Conservation (phyloP, 2,329 filamentous ascomycete genomes). For the Colletotrichum lentis region DNA sequence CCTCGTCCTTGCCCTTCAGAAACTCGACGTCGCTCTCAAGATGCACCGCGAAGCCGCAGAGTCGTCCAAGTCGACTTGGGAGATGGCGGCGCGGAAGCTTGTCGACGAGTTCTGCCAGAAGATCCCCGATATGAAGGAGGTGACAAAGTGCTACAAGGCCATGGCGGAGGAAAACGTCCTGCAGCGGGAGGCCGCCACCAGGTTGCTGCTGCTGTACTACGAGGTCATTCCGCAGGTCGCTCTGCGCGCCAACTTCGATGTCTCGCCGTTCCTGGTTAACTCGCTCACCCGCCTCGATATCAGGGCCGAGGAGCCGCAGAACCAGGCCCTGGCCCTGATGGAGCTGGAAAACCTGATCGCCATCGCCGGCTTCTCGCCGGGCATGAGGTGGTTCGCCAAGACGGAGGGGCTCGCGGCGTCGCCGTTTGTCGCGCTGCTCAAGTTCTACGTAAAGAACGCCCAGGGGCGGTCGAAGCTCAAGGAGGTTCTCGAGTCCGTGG, state of each 20-base stretch:
- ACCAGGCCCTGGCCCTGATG: conserved; percentile 67
- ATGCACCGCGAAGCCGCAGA: conserved; percentile 62
- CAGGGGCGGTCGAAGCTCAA: conserved; percentile 32
- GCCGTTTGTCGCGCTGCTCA: conserved; percentile 76
- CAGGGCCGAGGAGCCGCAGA: conserved; percentile 57
- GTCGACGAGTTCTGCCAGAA: conserved; percentile 78
- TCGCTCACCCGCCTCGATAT: conserved; percentile 70
- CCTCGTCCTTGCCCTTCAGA: conserved; percentile 79
- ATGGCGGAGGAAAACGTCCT: conserved; percentile 74
- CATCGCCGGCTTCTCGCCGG: conserved; percentile 80
- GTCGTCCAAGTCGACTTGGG: conserved; percentile 65
- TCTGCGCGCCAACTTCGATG: conserved; percentile 85
- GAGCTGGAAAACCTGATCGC: conserved; percentile 83
- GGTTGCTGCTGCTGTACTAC: conserved; percentile 85
- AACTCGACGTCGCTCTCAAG: conserved; percentile 71
- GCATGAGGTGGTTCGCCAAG: conserved; percentile 91
- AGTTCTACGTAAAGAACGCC: conserved; percentile 46
- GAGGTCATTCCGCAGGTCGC: conserved; percentile 81
- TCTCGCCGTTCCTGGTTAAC: conserved; percentile 77
- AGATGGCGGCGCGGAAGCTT: conserved; percentile 72
- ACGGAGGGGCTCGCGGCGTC: conserved; percentile 69
- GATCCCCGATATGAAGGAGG: conserved; percentile 82
- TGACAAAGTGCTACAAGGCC: conserved; percentile 76
- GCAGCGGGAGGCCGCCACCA: conserved; percentile 80
- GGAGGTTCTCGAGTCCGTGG: conserved; percentile 66